Evolutionary conservation across 1,284 basidiomycete species (phyloP), one percentile per base, ranked within the genome.

Genomic region (Ustilago shanxiensis): DNA sequence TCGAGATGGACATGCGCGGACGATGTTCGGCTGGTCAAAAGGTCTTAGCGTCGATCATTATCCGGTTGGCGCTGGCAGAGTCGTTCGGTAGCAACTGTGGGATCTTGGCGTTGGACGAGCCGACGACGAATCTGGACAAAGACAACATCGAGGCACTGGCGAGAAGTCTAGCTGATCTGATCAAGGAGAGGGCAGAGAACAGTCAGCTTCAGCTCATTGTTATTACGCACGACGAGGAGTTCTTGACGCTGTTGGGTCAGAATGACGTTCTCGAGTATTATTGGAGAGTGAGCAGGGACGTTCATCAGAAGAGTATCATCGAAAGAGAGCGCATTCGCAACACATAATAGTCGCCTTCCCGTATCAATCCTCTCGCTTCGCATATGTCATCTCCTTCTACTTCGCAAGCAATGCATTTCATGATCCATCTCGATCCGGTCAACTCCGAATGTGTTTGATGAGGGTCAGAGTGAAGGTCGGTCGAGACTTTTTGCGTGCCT

Each of bases 1-100:
- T 98, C 2, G 96, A 99, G 87, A 95, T 99, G 92, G 96, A 99
- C 86, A 99, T 99, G 96, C 92, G 96, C 68, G 97, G 97, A 29
- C 91, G 97, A 70, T 99, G 97, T 87, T 95, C 93, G 22, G 97
- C 97, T 0, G 97, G 97, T 0, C 97, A 99, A 87, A 99, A 99
- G 88, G 98, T 98, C 89, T 88, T 99, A 66, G 97, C 97, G 29
- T 97, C 94, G n/a, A 98, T 99, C 86, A 95, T 99, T 85, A 99
- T 99, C 81, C 91, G 97, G 1, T 90, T 99, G n/a, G 97, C 96
- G 0, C 89, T 99, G 26, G 96, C 96, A 10, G 97, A 99, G 86
- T 96, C 94, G 3, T 99, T 99, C 82, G 94, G 95, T 3, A 93
- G 95, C 85, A 96, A 98, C 78, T 99, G 96, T 86, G 96, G 96